Evolutionary conservation across 2,329 filamentous ascomycete genomes (phyloP), one percentile per base, ranked within the genome.

Genomic region (Microcera coccophila): DNA sequence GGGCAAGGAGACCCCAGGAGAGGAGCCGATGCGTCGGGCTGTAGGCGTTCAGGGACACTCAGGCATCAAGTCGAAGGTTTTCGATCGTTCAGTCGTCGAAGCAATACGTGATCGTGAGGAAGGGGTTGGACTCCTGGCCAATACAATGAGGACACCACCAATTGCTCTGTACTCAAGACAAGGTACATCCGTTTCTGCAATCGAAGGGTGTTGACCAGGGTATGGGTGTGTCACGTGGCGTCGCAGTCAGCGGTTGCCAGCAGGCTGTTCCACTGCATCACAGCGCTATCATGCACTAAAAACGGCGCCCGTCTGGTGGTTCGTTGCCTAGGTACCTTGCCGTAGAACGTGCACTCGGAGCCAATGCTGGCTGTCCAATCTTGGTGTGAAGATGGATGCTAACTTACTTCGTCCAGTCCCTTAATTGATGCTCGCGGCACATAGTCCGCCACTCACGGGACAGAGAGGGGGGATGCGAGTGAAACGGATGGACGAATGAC

Each of bases 181-280:
- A 28, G 24, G n/a, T n/a, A n/a, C n/a, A n/a, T 26, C 22, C 22
- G 7, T 26, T 26, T n/a, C 29, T 32, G 29, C 53, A 56, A 56
- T 56, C 53, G 53, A 53, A 54, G 53, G 53, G 44, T 48, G 52
- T 47, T 52, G 49, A 50, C 45, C 36, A 48, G 51, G 55, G 55
- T 49, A 55, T 53, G 53, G 47, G 48, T 52, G 33, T 49, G 53
- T 58, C 55, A 58, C 55, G 55, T 58, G 55, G 50, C 44, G 47
- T 29, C 44, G n/a, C 42, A 15, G 29, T 39, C 43, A 50, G 51
- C 51, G 49, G 49, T 41, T 54, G 42, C 38, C 45, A 53, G 49
- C 48, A 39, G 49, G 40, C 45, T 47, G 42, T 56, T 49, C 42
- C 48, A 52, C 45, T 44, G 47, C 39, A 51, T 48, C 39, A 50